These are phyloP conservation scores for Schizosaccharomyces cryophilus DNA, from an alignment of 805 yeast genomes.

Conservation along the genomic window DNA sequence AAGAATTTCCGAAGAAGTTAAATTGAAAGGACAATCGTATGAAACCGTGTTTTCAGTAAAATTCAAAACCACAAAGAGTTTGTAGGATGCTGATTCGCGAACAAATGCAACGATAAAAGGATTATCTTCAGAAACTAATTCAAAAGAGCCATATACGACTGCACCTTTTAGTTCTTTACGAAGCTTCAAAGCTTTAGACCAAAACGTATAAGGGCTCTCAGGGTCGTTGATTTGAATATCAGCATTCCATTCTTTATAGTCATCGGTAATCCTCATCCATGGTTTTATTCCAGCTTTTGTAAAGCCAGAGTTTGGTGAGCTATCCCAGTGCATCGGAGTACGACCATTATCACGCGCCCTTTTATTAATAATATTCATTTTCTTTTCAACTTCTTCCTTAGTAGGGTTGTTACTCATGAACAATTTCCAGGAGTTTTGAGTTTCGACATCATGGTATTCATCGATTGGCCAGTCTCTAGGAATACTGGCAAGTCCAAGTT, in stretches of 20 bases:
- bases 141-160: conserved; percentile 24
- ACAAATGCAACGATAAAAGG: conserved; percentile 20
- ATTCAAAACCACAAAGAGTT: not conserved
- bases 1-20: too few relatives aligned
- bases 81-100: conserved; percentile 11
- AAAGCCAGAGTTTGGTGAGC: conserved; percentile 23
- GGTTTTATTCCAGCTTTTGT: conserved; percentile 18
- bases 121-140: conserved; percentile 22
- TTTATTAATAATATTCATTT: not conserved
- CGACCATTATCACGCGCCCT: conserved; percentile 28
- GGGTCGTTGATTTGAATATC: conserved; percentile 23
- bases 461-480: conserved; percentile 21
- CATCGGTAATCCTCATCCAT: conserved; percentile 28
- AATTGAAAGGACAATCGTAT: not conserved
- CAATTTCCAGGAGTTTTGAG: conserved; percentile 19
- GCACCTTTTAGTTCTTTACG: conserved; percentile 24
- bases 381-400: conserved; percentile 6
- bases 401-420: conserved; percentile 10
- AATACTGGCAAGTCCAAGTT: conserved; percentile 14
- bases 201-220: conserved; percentile 23
- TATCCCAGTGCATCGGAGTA: conserved; percentile 34
- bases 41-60: not conserved
- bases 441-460: conserved; percentile 28
- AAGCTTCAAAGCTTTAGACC: conserved; percentile 19
- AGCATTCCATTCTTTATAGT: conserved; percentile 24